A percentile compares a stretch with the other conserved stretches of the same genome.
These are phyloP conservation scores for Hymenoscyphus repandus DNA, from an alignment of 2,329 filamentous ascomycete genomes.

Conservation along the genomic window DNA sequence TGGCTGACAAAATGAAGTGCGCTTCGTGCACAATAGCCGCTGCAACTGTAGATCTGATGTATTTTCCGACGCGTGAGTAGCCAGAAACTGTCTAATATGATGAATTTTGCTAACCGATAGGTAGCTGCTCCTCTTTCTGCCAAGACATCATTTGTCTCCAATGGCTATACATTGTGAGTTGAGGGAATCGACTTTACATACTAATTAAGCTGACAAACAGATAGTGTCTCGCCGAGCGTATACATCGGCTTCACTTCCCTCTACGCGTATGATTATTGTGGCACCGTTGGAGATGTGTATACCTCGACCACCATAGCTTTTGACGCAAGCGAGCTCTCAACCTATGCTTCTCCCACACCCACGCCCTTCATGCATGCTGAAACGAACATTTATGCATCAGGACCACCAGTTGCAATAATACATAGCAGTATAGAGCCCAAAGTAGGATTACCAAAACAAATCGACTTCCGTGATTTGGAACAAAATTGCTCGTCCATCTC, in stretches of 20 bases:
- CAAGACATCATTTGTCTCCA: background rate
- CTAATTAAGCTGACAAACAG: background rate
- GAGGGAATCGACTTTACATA: background rate
- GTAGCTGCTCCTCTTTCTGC: background rate
- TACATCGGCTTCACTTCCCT: conserved; percentile 3
- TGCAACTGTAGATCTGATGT: background rate
- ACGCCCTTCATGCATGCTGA: background rate
- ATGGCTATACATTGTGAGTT: background rate
- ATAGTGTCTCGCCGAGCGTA: conserved; percentile 1
- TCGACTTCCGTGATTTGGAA: background rate
- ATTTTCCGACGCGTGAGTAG: background rate
- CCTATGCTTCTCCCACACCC: background rate
- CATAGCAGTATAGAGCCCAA: background rate
- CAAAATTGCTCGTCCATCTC: conserved; percentile 5
- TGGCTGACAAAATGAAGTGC: background rate
- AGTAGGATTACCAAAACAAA: background rate
- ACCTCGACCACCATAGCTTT: conserved; percentile 2
- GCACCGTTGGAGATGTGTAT: background rate
- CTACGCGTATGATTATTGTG: conserved; percentile 3
- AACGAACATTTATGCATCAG: background rate
- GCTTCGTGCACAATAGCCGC: background rate
- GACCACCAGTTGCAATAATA: background rate
- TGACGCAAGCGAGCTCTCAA: background rate
- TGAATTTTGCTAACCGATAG: background rate
- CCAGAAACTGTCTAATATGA: background rate